A percentile compares a stretch with the other conserved stretches of the same genome.
Conservation (phyloP, 1,284 basidiomycete genomes). For the Irpex rosettiformis region DNA sequence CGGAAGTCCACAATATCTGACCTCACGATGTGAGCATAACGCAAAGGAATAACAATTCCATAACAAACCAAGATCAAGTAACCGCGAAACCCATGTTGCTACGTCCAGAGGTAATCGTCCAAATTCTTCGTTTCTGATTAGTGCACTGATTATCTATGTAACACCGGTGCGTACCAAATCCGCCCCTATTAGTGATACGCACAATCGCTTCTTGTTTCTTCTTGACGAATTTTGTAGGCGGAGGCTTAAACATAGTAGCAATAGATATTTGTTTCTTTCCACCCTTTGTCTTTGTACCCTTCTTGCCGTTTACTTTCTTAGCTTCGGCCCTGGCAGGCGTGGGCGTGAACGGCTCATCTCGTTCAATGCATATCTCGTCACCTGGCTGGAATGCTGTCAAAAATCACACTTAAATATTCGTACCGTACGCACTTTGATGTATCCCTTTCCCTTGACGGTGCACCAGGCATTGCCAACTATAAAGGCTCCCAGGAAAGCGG, state of each 20-base stretch:
- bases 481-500: conserved; percentile 62
- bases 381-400: conserved; percentile 27
- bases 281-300: conserved; percentile 29
- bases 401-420: background rate
- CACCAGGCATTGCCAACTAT: conserved; percentile 79
- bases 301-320: conserved; percentile 21
- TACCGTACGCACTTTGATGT: conserved; percentile 40
- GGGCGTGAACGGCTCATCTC: conserved; percentile 44
- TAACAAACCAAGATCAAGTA: conserved; percentile 64
- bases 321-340: conserved; percentile 9
- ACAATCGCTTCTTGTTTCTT: conserved; percentile 65
- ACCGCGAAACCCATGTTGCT: conserved; percentile 65
- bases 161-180: conserved; percentile 48
- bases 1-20: conserved; percentile 61
- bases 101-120: conserved; percentile 67
- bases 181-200: conserved; percentile 58
- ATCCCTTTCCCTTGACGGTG: conserved; percentile 70
- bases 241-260: conserved; percentile 60
- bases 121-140: conserved; percentile 46
- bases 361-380: conserved; percentile 57
- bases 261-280: conserved; percentile 64
- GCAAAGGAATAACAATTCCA: background rate
- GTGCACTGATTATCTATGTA: background rate
- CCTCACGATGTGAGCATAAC: background rate
- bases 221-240: conserved; percentile 45